Percentiles rank a stretch among this genome's conserved stretches.
These are phyloP conservation scores for Suhomyces panamericanus DNA, from an alignment of 1,139 yeast species.

Conservation along the genomic window DNA sequence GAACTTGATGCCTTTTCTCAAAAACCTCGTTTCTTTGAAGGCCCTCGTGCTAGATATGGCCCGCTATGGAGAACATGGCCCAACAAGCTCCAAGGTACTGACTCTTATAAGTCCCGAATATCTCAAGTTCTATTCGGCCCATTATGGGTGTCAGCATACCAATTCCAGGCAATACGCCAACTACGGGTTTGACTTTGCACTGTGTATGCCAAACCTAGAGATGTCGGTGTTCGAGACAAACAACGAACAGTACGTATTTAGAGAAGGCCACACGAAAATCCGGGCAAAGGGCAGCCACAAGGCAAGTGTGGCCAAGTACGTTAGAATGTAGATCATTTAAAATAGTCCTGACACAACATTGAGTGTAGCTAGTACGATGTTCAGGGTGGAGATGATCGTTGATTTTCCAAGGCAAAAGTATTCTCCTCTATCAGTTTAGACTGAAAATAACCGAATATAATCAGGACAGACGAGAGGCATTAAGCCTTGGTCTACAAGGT, in stretches of 20 bases:
- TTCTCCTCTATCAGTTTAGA: slow-evolving; percentile 51
- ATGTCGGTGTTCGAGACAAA: slow-evolving; percentile 7
- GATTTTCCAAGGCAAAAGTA: slow-evolving; percentile 49
- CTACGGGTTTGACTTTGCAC: slow-evolving; percentile 11
- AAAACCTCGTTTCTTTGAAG: neutral
- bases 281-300: neutral
- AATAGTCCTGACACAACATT: slow-evolving; percentile 42
- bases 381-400: slow-evolving; percentile 55
- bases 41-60: slow-evolving; percentile 5
- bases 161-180: slow-evolving; percentile 12
- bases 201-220: slow-evolving; percentile 1
- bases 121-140: slow-evolving; percentile 7
- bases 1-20: slow-evolving; percentile 6
- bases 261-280: slow-evolving; percentile 2
- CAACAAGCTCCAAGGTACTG: slow-evolving; percentile 1
- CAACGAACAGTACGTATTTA: slow-evolving; percentile 6
- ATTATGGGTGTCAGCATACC: neutral
- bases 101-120: slow-evolving; percentile 8
- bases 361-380: slow-evolving; percentile 16
- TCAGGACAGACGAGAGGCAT: slow-evolving; percentile 56
- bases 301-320: neutral
- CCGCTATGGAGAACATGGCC: slow-evolving; percentile 4
- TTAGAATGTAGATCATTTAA: slow-evolving; percentile 37
- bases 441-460: slow-evolving; percentile 54
- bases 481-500: slow-evolving; percentile 35